Base-by-base conservation (phyloP, 345 rosid species). In the Raphanus raphanistrum region DNA sequence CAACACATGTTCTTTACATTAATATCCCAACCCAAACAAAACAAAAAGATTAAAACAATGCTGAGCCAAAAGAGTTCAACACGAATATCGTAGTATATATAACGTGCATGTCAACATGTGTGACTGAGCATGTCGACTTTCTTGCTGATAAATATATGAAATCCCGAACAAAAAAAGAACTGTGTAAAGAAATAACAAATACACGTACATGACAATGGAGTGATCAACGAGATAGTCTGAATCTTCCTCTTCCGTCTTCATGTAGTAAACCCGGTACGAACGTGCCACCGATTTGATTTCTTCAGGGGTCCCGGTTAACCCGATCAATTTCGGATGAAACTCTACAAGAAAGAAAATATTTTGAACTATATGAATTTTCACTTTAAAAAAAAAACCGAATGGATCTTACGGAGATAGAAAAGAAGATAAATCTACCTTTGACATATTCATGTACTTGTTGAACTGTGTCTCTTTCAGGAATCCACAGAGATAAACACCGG, bases 141-240 rank as follows among this genome's bases (percentile, higher is more conserved):
- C 27, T 28, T 15, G 31, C 65, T 38, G 59, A 11, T 27, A 28
- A 48, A 26, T 8, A 5, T 36, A 54, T n/a, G 13, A 4, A 52
- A 32, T 15, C 63, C 59, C 32, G 0, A 25, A 36, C 52, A 74
- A 52, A 73, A 28, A 62, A 52, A 73, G n/a, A 62, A 38, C 5
- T 66, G 29, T 5, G 32, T 58, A 4, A 68, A 58, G 63, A 58
- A 55, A 64, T 71, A 15, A 74, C 38, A 71, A 41, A 62, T 36
- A 66, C 12, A 82, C 89, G 3, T 90, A 93, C 98, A 89, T 93
- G 85, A 95, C 93, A 52, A 95, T 93, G 73, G 98, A 92, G 88
- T 92, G 99, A 85, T 95, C 99, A 54, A 93, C 97, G 45, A 93
- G 99, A 84, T 95, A 95, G 84, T 95, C 99, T 2, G 97, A 91